Percentiles rank a stretch among this genome's conserved stretches.
These are phyloP conservation scores for Aureobasidium pullulans DNA, from an alignment of 2,329 filamentous ascomycete genomes.

Conservation along the genomic window DNA sequence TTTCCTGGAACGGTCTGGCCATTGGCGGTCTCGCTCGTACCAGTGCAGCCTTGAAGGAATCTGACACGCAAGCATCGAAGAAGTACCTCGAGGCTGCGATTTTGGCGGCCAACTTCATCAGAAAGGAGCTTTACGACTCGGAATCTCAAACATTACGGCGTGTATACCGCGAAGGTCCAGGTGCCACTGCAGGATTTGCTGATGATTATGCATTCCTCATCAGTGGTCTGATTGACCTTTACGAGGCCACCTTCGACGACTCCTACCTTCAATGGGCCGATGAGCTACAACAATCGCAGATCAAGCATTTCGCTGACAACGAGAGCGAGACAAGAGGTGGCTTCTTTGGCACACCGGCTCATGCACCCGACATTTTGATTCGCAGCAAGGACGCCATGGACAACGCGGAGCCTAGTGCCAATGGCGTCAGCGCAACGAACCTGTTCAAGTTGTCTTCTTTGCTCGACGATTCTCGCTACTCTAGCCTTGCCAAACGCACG, in stretches of 20 bases:
- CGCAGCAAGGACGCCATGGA: constrained; percentile 95
- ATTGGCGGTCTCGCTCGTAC: constrained; percentile 75
- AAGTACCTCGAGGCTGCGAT: constrained; percentile 58
- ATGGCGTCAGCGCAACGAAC: constrained; percentile 79
- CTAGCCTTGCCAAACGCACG: constrained; percentile 60
- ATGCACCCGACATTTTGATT: constrained; percentile 64
- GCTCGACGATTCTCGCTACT: constrained; percentile 59
- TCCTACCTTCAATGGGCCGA: constrained; percentile 74
- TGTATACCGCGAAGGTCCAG: constrained; percentile 62
- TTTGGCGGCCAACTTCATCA: constrained; percentile 65
- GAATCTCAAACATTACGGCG: constrained; percentile 59
- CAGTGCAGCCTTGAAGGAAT: constrained; percentile 56
- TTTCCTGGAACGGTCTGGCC: constrained; percentile 81
- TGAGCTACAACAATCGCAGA: constrained; percentile 69
- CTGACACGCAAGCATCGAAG: constrained; percentile 41
- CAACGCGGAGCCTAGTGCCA: constrained; percentile 80
- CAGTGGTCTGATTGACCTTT: constrained; percentile 73
- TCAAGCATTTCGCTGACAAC: constrained; percentile 68
- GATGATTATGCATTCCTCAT: constrained; percentile 93
- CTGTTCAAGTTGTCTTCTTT: constrained; percentile 71
- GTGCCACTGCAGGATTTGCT: constrained; percentile 66
- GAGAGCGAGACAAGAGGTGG: constrained; percentile 37
- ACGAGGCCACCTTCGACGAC: constrained; percentile 73
- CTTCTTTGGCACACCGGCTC: constrained; percentile 64
- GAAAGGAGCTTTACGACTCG: constrained; percentile 63